Evolutionary conservation across 371 early-diverging fungal genomes (phyloP).

Genomic region (Chytridium lagenaria): DNA sequence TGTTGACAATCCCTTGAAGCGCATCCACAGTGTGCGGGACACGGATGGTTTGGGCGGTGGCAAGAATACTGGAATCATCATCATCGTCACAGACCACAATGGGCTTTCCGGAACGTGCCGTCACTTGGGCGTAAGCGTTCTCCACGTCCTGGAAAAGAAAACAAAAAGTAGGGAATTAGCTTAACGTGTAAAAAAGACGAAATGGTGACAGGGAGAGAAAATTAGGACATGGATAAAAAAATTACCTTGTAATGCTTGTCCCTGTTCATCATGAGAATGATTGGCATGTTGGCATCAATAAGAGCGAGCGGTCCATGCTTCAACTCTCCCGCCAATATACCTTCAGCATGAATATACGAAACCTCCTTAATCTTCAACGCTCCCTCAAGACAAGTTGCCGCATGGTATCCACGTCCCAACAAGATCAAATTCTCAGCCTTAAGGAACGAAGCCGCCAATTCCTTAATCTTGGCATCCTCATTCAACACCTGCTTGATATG

Average conservation of each 20-base stretch:
- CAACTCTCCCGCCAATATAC: constrained; percentile 98
- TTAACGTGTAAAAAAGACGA: no score
- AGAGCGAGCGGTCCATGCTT: constrained; percentile 99
- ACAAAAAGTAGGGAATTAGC: no score
- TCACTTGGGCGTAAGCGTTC: constrained; percentile 70
- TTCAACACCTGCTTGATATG: constrained; percentile 93
- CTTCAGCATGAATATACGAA: constrained; percentile 97
- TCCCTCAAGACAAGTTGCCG: constrained; percentile 98
- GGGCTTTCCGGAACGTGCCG: constrained; percentile 67
- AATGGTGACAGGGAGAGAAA: no score
- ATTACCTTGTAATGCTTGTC: constrained; percentile 53
- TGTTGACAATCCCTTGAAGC: constrained; percentile 69
- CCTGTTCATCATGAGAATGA: constrained; percentile 84
- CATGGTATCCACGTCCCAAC: constrained; percentile 98
- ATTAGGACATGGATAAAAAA: no score
- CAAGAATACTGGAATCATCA: constrained; percentile 37
- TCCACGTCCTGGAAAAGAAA: constrained; percentile 59
- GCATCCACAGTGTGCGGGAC: constrained; percentile 70
- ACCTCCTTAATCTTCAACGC: constrained; percentile 98
- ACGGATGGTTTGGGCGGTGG: constrained; percentile 48
- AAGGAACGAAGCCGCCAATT: constrained; percentile 67
- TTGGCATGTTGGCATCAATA: constrained; percentile 96
- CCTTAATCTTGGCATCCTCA: constrained; percentile 81
- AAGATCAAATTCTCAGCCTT: constrained; percentile 86
- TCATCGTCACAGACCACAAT: constrained; percentile 62